Evolutionary conservation across 208 protist genomes (phyloP).

Genomic region (Crithidia sp.): DNA sequence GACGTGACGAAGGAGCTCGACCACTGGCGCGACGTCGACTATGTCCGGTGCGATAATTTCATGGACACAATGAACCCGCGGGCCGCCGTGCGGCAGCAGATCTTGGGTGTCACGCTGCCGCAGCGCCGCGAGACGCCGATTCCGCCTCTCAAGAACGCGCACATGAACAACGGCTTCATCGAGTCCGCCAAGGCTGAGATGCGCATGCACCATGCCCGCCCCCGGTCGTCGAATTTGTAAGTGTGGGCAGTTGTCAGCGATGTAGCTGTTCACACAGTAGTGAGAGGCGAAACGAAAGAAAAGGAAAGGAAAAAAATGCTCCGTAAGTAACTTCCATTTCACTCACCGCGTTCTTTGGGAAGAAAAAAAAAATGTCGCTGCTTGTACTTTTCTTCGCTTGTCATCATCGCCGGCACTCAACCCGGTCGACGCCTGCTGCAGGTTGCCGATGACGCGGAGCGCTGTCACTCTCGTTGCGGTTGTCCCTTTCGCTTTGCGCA

Average conservation of each 20-base stretch:
- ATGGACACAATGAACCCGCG: slow-evolving; percentile 70
- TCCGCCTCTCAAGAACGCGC: slow-evolving; percentile 44
- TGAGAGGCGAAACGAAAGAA: not conserved
- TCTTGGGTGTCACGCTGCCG: slow-evolving; percentile 54
- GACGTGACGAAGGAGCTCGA: slow-evolving; percentile 77
- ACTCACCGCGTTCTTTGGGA: not conserved
- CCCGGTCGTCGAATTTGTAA: slow-evolving; percentile 24
- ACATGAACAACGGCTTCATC: slow-evolving; percentile 60
- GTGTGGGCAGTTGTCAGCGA: not conserved
- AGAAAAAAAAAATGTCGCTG: too few species aligned
- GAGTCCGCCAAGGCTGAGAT: slow-evolving; percentile 56
- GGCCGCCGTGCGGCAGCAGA: slow-evolving; percentile 53
- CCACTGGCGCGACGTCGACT: slow-evolving; percentile 79
- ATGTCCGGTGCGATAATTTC: slow-evolving; percentile 83
- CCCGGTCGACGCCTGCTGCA: too few species aligned
- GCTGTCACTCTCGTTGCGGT: not conserved
- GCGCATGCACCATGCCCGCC: slow-evolving; percentile 30
- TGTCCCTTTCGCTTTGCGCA: not conserved
- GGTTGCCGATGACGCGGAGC: too few species aligned
- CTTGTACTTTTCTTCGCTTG: too few species aligned
- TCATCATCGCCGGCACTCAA: too few species aligned
- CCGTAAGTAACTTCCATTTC: not conserved
- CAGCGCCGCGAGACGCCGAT: slow-evolving; percentile 48
- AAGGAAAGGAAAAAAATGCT: too few species aligned
- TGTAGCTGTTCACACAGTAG: slow-evolving; percentile 13